Evolutionary conservation across 1,284 basidiomycete genomes (phyloP), one percentile per base, ranked within the genome.

Genomic region (Microbotryum saponariae): DNA sequence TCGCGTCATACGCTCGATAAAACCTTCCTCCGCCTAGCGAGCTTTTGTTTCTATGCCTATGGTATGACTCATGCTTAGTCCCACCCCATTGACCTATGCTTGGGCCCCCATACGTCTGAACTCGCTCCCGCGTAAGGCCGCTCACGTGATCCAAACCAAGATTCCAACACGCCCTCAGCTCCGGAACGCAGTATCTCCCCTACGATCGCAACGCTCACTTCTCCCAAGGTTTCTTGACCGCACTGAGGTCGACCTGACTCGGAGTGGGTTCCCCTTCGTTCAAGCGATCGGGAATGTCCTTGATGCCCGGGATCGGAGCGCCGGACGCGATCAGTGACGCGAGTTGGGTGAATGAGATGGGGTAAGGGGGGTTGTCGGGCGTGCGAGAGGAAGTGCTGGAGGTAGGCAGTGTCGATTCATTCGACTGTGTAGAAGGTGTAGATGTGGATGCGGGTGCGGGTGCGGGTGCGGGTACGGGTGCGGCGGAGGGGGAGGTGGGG

Each of bases 221-320:
- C 60, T 72, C 71, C 71, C 71, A 72, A 25, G 71, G 71, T 46
- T 72, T 72, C 58, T 51, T 56, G 21, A 51, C 51, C 16, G 50
- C 50, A 7, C 29, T 48, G 2, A 33, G 20, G 31, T 49, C 58
- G 9, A 50, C 31, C 25, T 49, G 56, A 25, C 60, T 56, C 59
- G 64, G 58, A 44, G 53, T 68, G 14, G 70, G 65, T 25, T 21
- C 20, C 10, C 53, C 67, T 16, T 63, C 56, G 16, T 66, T 63
- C 6, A 72, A 25, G 54, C 56, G 55, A 54, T 72, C 70, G 27
- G 70, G 70, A 14, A 72, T 66, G 37, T 68, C 62, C 23, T 59
- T 54, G 42, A 72, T 68, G 4, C 71, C 71, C 1, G 70, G 70
- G 23, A 72, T 65, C 9, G 68, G 67, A 4, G 61, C 60, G 29